phyloP scores from a whole-genome alignment of 169 alveolate species.

The Cryptosporidium canis region DNA sequence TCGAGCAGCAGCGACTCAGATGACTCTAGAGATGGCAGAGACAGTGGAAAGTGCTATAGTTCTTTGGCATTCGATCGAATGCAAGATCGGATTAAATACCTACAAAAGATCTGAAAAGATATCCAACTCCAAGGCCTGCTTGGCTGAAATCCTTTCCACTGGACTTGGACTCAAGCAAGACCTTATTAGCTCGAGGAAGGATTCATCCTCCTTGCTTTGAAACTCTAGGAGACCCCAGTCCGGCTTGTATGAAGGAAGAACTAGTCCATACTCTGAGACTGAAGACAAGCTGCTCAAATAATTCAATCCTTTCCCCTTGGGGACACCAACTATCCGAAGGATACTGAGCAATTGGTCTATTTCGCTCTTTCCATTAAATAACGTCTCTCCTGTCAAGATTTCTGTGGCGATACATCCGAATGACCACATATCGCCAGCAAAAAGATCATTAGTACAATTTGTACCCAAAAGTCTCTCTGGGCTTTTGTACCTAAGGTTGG shows the following conservation, averaged over 20 bases:
- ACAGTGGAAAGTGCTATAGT: constrained; percentile 54
- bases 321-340: constrained; percentile 80
- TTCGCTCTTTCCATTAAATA: constrained; percentile 84
- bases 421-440: constrained; percentile 89
- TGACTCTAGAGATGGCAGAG: background rate
- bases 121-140: background rate
- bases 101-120: constrained; percentile 62
- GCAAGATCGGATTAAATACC: constrained; percentile 35
- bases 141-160: constrained; percentile 22
- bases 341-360: constrained; percentile 83
- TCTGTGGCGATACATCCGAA: constrained; percentile 86
- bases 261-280: constrained; percentile 25
- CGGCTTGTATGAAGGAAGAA: background rate
- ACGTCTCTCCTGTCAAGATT: constrained; percentile 78
- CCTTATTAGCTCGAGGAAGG: constrained; percentile 11
- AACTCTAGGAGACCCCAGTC: constrained; percentile 2
- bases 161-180: constrained; percentile 9
- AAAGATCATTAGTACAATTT: constrained; percentile 11
- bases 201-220: background rate
- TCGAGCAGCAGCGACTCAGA: background rate
- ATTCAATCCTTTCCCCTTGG: constrained; percentile 71
- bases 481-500: constrained; percentile 37
- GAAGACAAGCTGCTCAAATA: constrained; percentile 35
- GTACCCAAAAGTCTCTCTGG: constrained; percentile 68
- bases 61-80: constrained; percentile 24